Evolutionary conservation across 2,329 filamentous ascomycete species (phyloP).

Genomic region (Alternaria arborescens): DNA sequence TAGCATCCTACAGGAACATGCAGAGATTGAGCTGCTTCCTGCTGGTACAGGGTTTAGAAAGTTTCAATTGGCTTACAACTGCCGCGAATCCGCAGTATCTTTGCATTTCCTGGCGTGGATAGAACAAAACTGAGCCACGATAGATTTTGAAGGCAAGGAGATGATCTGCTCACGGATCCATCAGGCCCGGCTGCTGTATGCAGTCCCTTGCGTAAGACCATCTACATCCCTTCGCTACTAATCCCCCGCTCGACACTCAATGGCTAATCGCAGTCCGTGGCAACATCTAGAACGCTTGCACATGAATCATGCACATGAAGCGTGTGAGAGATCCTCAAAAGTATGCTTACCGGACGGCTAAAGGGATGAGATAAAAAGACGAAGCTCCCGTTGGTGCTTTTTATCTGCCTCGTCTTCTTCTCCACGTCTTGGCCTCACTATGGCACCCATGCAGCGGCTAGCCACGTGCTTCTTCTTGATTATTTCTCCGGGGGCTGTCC

Average conservation of each 20-base stretch:
- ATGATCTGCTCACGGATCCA: neutral
- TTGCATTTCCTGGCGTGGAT: neutral
- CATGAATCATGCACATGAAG: neutral
- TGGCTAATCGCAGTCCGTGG: neutral
- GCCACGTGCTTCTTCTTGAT: constrained; percentile 2
- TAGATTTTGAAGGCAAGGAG: neutral
- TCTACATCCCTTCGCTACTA: neutral
- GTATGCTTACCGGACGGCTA: neutral
- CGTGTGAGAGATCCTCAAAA: neutral
- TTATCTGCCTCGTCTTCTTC: neutral
- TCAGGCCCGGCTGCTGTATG: neutral
- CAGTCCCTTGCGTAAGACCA: constrained; percentile 1
- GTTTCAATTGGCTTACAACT: neutral
- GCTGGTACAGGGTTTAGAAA: neutral
- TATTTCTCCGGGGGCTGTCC: neutral
- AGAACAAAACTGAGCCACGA: neutral
- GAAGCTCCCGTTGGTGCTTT: neutral
- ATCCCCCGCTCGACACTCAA: neutral
- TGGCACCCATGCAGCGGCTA: constrained; percentile 1
- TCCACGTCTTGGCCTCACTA: neutral
- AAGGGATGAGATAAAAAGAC: neutral
- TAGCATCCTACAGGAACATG: neutral
- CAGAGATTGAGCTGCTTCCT: neutral
- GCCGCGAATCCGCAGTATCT: neutral
- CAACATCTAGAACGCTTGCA: neutral